phyloP scores from a whole-genome alignment of 768 basidiomycete species.

The Termitomyces bulborhizus region DNA sequence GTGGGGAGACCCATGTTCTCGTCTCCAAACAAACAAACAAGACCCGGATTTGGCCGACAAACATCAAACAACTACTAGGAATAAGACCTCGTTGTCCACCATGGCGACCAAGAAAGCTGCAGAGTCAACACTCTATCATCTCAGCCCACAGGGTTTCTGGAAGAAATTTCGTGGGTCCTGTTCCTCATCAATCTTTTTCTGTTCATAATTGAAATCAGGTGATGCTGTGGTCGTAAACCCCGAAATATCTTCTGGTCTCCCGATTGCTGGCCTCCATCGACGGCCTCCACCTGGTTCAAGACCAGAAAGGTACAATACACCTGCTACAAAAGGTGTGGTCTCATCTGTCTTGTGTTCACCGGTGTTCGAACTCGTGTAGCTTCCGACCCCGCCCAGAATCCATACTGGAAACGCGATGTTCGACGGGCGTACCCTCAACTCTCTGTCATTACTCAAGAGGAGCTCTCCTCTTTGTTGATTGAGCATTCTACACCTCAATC shows the following conservation, averaged over 20 bases:
- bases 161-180: conserved; percentile 77
- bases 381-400: conserved; percentile 83
- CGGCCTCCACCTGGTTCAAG: conserved; percentile 87
- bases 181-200: not conserved
- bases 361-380: conserved; percentile 26
- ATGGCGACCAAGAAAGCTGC: conserved; percentile 79
- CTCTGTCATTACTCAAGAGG: conserved; percentile 80
- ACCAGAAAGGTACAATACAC: conserved; percentile 80
- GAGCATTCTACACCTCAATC: conserved; percentile 62
- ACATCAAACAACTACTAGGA: conserved; percentile 11
- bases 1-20: too few species aligned
- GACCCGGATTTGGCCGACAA: conserved; percentile 11
- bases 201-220: conserved; percentile 37
- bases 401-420: conserved; percentile 96
- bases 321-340: conserved; percentile 74
- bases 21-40: too few species aligned
- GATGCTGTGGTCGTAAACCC: conserved; percentile 83
- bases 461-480: conserved; percentile 75
- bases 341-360: not conserved
- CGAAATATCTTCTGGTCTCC: conserved; percentile 87
- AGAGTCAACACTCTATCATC: conserved; percentile 87
- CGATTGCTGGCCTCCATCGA: conserved; percentile 64
- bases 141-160: conserved; percentile 89
- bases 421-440: conserved; percentile 89
- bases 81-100: conserved; percentile 8